Evolutionary conservation across 768 basidiomycete genomes (phyloP), one percentile per base, ranked within the genome.

Genomic region (Flagelloscypha sp.): DNA sequence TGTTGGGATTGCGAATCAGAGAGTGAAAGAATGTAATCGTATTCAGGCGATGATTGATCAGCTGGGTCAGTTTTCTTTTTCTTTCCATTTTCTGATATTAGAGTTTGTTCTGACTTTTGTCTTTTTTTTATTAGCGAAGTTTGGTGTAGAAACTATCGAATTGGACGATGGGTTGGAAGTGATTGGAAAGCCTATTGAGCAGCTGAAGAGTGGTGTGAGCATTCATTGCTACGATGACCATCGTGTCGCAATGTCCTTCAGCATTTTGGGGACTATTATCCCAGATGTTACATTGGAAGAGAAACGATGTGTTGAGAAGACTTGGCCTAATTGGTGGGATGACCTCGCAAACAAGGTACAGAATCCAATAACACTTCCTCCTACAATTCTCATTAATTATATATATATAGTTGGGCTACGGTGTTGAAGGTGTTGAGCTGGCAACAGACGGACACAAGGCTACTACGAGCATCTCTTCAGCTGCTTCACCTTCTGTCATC

Each of bases 251-350:
- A 98, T 99, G 95, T 89, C 93, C 0, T 98, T 97, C 66, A 80
- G 84, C 42, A 90, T 97, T 21, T 65, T 98, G 25, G 79, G 81
- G 13, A 70, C 81, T 4, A 72, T 88, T 3, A 60, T 89, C 25
- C 59, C 69, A 22, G 75, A 72, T n/a, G 84, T 86, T 2, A 63
- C 88, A 44, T 68, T 98, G 19, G 92, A 97, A 52, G 94, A 98
- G 64, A 94, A 94, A 60, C 70, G 93, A 36, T 97, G 95, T 51
- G 95, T 99, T 21, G 94, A 94, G 61, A 99, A 99, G 73, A 99
- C 94, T 0, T 99, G 94, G 94, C 95, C 95, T 0, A 93, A 92
- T 54, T 99, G 93, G 89, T 99, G 94, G 93, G 95, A 98, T 53
- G 95, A 98, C 57, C 68, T 99, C 17, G 76, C 87, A 54, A 92